A percentile compares a stretch with the other conserved stretches of the same genome.
Evolutionary conservation across 768 basidiomycete species (phyloP).

Genomic region (Amyloporia xantha): DNA sequence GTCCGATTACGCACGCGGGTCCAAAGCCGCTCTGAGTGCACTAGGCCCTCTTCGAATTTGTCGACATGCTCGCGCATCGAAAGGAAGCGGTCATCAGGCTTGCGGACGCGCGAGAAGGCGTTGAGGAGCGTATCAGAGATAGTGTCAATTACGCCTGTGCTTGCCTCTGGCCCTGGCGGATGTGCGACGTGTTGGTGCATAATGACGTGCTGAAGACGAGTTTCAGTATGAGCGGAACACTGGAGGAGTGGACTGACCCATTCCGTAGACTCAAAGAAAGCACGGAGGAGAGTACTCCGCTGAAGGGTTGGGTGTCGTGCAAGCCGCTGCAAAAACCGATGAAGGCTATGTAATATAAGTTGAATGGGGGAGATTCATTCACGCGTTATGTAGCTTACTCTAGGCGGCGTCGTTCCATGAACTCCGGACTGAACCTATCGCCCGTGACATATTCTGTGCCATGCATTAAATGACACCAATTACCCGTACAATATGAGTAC

Average conservation of each 20-base stretch:
- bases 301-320: constrained; percentile 93
- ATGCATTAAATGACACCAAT: constrained; percentile 5
- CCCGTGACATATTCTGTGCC: constrained; percentile 90
- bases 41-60: constrained; percentile 94
- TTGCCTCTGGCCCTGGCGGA: constrained; percentile 78
- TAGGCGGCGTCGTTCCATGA: constrained; percentile 85
- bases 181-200: constrained; percentile 97
- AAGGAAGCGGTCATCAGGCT: constrained; percentile 94
- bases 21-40: constrained; percentile 74
- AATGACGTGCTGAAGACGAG: constrained; percentile 68
- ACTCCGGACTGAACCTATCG: constrained; percentile 94
- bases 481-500: constrained; percentile 21
- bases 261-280: constrained; percentile 96
- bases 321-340: constrained; percentile 87
- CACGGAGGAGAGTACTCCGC: constrained; percentile 82
- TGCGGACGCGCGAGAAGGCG: constrained; percentile 91
- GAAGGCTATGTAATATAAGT: no score
- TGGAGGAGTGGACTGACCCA: constrained; percentile 70
- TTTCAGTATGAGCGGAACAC: constrained; percentile 7
- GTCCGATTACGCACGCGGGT: constrained; percentile 72
- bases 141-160: constrained; percentile 83
- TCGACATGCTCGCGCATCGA: constrained; percentile 88
- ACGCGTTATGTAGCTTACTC: constrained; percentile 60
- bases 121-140: constrained; percentile 94
- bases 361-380: no score